These are phyloP conservation scores for Fusarium abutilonis DNA, from an alignment of 2,329 filamentous ascomycete genomes.

Conservation along the genomic window DNA sequence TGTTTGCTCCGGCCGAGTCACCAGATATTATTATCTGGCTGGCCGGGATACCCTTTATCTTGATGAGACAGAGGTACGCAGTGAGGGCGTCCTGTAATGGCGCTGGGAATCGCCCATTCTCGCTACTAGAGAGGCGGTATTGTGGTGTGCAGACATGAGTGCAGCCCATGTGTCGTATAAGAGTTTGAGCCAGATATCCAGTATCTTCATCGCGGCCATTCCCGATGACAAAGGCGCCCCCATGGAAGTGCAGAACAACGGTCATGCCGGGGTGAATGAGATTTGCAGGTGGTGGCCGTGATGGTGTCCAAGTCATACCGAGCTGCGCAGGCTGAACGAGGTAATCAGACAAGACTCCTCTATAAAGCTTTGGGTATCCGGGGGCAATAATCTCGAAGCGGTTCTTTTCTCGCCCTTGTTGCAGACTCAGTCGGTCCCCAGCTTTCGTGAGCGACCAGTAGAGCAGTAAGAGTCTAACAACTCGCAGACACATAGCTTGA, in stretches of 20 bases:
- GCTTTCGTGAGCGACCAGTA: constrained; percentile 35
- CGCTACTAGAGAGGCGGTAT: constrained; percentile 34
- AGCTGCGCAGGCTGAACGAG: constrained; percentile 15
- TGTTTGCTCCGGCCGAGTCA: constrained; percentile 36
- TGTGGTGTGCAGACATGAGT: constrained; percentile 40
- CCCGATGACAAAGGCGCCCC: constrained; percentile 35
- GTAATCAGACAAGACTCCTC: constrained; percentile 16
- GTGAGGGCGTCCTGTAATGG: constrained; percentile 38
- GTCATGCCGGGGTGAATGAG: constrained; percentile 17
- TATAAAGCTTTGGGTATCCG: constrained; percentile 29
- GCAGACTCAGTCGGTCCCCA: constrained; percentile 23
- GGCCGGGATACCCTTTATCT: constrained; percentile 21
- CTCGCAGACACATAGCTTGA: constrained; percentile 33
- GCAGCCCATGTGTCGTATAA: constrained; percentile 31
- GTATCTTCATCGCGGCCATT: constrained; percentile 39
- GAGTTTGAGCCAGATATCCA: constrained; percentile 21
- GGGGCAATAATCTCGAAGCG: constrained; percentile 32
- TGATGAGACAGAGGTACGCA: constrained; percentile 23
- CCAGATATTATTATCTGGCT: constrained; percentile 32
- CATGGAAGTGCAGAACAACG: constrained; percentile 35
- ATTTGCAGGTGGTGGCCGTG: constrained; percentile 23
- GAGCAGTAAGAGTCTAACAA: constrained; percentile 30
- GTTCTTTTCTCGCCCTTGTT: constrained; percentile 25
- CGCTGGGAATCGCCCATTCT: constrained; percentile 32
- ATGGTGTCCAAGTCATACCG: constrained; percentile 39